Conservation (phyloP, 768 basidiomycete species). For the Suillus clintonianus region DNA sequence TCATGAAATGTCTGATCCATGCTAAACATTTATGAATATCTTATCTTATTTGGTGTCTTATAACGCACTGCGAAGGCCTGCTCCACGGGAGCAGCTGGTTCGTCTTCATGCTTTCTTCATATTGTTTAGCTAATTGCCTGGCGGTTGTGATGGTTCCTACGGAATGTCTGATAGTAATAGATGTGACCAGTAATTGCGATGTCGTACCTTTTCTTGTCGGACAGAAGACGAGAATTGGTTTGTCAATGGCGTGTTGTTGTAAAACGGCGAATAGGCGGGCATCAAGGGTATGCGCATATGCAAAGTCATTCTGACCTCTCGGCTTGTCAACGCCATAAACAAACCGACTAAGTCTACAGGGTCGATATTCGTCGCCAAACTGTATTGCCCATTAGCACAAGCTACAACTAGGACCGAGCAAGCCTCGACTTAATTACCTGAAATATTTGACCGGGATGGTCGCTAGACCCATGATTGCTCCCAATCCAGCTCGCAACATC, state of each 20-base stretch:
- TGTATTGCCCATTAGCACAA: conserved; percentile 29
- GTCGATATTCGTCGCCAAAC: conserved; percentile 94
- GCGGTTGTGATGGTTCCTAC: conserved; percentile 68
- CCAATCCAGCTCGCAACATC: conserved; percentile 93
- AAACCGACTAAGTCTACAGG: conserved; percentile 73
- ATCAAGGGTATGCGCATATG: conserved; percentile 71
- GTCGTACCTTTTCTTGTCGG: conserved; percentile 79
- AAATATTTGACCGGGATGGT: conserved; percentile 60
- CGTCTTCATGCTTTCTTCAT: conserved; percentile 52
- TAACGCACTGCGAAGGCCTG: conserved; percentile 46
- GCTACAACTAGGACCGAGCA: neutral
- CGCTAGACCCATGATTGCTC: conserved; percentile 27
- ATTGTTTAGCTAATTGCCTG: conserved; percentile 74
- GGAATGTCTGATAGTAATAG: neutral
- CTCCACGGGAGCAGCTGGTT: conserved; percentile 68
- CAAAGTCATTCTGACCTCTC: conserved; percentile 75
- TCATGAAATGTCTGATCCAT: conserved; percentile 61
- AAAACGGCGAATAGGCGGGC: conserved; percentile 72
- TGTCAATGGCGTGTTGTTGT: conserved; percentile 69
- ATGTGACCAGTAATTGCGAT: neutral
- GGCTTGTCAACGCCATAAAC: conserved; percentile 71
- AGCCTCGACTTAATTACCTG: conserved; percentile 48
- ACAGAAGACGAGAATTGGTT: conserved; percentile 88
- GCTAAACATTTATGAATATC: conserved; percentile 36
- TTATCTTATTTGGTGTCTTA: neutral